These are phyloP conservation scores for Schwanniomyces etchellsii DNA, from an alignment of 1,139 yeast genomes.

Conservation along the genomic window DNA sequence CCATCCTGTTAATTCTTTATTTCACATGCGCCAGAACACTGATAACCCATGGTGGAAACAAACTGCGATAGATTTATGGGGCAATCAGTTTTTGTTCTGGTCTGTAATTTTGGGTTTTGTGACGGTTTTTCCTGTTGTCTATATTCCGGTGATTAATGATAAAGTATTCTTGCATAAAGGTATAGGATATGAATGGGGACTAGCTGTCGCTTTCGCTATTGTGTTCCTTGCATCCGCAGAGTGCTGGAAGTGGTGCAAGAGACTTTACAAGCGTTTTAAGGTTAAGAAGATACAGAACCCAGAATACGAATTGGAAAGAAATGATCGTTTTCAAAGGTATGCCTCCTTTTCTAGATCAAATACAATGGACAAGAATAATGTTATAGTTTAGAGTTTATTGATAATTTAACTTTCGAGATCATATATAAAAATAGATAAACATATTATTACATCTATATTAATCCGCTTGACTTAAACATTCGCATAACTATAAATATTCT, in stretches of 20 bases:
- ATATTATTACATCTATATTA: conserved; percentile 1
- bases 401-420: conserved; percentile 1
- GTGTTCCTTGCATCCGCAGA: conserved; percentile 58
- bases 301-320: conserved; percentile 58
- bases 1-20: conserved; percentile 69
- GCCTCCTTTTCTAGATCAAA: conserved; percentile 50
- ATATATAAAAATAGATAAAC: conserved; percentile 1
- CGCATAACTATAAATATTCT: conserved; percentile 3
- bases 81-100: conserved; percentile 74
- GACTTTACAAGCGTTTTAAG: conserved; percentile 42
- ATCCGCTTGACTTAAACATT: not conserved
- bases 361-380: conserved; percentile 21
- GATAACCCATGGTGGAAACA: conserved; percentile 55
- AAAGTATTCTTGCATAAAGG: conserved; percentile 72
- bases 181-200: conserved; percentile 78
- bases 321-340: conserved; percentile 60
- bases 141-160: conserved; percentile 77
- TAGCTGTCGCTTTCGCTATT: conserved; percentile 56
- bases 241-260: conserved; percentile 57
- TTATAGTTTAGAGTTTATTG: conserved; percentile 6
- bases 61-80: conserved; percentile 57
- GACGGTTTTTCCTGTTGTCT: conserved; percentile 72
- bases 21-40: conserved; percentile 68
- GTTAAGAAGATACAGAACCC: conserved; percentile 43
- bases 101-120: conserved; percentile 65